These are phyloP conservation scores for Aspergillus latus DNA, from an alignment of 2,329 filamentous ascomycete genomes.

Conservation along the genomic window DNA sequence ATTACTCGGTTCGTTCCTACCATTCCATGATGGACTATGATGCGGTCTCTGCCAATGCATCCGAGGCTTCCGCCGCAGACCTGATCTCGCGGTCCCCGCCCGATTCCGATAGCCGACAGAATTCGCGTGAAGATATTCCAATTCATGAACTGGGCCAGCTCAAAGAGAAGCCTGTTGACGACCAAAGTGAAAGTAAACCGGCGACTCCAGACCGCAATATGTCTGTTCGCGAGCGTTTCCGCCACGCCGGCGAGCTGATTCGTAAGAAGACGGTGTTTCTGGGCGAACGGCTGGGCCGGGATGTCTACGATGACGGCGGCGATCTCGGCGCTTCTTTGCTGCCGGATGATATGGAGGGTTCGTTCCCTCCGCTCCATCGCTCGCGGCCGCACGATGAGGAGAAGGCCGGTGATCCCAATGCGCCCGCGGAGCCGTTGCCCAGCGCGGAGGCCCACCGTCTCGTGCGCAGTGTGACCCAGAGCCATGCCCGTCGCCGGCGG, in stretches of 20 bases:
- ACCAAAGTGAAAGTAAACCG: background rate
- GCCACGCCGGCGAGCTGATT: conserved; percentile 29
- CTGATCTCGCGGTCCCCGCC: background rate
- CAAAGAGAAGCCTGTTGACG: background rate
- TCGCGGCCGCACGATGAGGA: conserved; percentile 19
- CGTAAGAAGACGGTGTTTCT: conserved; percentile 31
- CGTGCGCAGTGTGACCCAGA: conserved; percentile 37
- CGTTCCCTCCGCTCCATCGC: conserved; percentile 22
- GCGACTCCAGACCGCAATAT: conserved; percentile 15
- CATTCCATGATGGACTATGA: conserved; percentile 15
- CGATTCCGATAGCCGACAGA: background rate
- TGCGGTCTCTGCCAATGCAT: conserved; percentile 12
- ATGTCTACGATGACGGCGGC: conserved; percentile 31
- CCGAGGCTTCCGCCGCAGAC: conserved; percentile 8
- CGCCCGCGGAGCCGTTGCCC: conserved; percentile 23
- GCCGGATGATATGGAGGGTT: conserved; percentile 32
- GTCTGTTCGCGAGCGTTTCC: conserved; percentile 28
- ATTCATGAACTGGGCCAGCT: background rate
- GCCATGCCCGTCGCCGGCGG: conserved; percentile 28
- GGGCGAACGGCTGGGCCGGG: conserved; percentile 33
- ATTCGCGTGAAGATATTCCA: background rate
- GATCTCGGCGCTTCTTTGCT: conserved; percentile 29
- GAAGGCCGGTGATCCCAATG: conserved; percentile 20
- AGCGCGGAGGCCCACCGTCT: conserved; percentile 41
- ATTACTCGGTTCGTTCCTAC: conserved; percentile 20